phyloP scores from a whole-genome alignment of 2,329 filamentous ascomycete species.

The Neofusicoccum kwambonambiense region DNA sequence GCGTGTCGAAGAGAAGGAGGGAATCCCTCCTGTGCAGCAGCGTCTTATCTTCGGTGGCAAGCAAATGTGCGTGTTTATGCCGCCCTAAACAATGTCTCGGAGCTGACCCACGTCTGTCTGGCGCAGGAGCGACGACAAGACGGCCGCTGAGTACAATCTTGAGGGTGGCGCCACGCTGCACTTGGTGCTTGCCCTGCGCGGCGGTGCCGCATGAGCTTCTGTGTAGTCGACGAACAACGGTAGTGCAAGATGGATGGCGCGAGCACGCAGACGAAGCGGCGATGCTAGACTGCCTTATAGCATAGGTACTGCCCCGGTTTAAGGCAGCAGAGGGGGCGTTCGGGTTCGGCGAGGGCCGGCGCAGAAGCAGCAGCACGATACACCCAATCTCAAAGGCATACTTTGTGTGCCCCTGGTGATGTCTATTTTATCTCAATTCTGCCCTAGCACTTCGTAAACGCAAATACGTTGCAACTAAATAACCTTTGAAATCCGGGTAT shows the following conservation, averaged over 20 bases:
- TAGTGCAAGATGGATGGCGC: not conserved
- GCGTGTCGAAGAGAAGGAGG: conserved; percentile 98
- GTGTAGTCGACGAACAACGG: not conserved
- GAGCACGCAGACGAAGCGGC: not conserved
- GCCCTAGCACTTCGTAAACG: not conserved
- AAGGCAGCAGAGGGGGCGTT: not conserved
- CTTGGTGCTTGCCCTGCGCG: conserved; percentile 89
- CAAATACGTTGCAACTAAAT: not conserved
- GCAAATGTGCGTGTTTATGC: conserved; percentile 69
- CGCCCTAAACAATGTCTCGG: not conserved
- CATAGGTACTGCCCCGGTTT: not conserved
- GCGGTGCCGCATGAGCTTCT: conserved; percentile 51
- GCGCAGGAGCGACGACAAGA: conserved; percentile 90
- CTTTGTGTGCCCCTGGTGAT: not conserved
- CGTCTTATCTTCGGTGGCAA: conserved; percentile 95
- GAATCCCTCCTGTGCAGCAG: conserved; percentile 95
- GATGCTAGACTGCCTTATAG: not conserved
- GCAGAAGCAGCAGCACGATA: not conserved
- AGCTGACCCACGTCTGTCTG: conserved; percentile 17
- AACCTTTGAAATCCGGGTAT: conserved; percentile 5
- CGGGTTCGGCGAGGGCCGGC: not conserved
- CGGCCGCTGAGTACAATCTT: conserved; percentile 83
- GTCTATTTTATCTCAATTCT: not conserved
- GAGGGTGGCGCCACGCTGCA: conserved; percentile 92
- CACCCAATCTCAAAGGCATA: not conserved